Percentiles rank a stretch among this genome's conserved stretches.
Evolutionary conservation across 2,329 filamentous ascomycete species (phyloP).

Genomic region (Curvularia lunata): DNA sequence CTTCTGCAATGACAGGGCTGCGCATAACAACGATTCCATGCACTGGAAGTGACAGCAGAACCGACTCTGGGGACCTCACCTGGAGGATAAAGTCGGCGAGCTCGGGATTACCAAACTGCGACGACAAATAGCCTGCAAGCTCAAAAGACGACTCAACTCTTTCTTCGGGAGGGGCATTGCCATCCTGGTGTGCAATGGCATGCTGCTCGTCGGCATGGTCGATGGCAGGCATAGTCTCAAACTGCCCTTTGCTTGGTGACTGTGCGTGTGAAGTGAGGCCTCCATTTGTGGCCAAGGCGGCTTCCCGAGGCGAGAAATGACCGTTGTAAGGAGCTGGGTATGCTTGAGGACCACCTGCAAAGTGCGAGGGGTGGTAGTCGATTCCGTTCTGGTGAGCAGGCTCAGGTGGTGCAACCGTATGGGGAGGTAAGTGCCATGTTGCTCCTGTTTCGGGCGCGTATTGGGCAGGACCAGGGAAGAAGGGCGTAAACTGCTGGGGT

Average conservation of each 20-base stretch:
- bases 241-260: conserved; percentile 43
- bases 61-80: conserved; percentile 36
- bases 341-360: conserved; percentile 17
- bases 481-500: conserved; percentile 38
- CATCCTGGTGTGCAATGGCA: conserved; percentile 29
- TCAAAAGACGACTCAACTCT: conserved; percentile 38
- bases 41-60: conserved; percentile 42
- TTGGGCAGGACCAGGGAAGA: conserved; percentile 44
- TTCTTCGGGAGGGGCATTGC: conserved; percentile 16
- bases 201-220: conserved; percentile 32
- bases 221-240: conserved; percentile 29
- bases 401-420: conserved; percentile 37
- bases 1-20: conserved; percentile 43
- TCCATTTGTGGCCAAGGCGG: conserved; percentile 33
- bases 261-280: conserved; percentile 39
- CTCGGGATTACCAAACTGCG: conserved; percentile 45
- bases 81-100: conserved; percentile 49
- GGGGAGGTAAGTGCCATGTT: conserved; percentile 40
- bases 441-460: conserved; percentile 44
- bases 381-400: conserved; percentile 31
- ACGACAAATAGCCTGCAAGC: conserved; percentile 42
- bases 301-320: conserved; percentile 27
- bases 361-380: conserved; percentile 32
- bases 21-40: conserved; percentile 46
- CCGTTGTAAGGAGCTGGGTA: conserved; percentile 31